Conservation (phyloP, 106 monocot genomes). For the Iris macrosiphon region DNA sequence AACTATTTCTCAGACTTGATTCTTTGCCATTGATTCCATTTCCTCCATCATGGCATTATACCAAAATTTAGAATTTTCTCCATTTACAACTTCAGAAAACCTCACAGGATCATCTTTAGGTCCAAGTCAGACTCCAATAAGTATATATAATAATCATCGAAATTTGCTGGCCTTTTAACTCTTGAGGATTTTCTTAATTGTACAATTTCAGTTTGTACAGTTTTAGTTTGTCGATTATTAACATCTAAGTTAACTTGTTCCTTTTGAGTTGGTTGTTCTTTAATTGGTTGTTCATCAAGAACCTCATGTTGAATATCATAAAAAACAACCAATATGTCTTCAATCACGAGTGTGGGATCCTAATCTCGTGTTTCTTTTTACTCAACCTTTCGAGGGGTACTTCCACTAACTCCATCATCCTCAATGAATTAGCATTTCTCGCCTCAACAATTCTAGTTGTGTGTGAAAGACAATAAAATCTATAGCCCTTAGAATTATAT, state of each 20-base stretch:
- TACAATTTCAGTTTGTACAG: too few relatives aligned
- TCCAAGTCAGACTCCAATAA: neutral
- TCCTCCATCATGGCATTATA: too few relatives aligned
- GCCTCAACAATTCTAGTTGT: neutral
- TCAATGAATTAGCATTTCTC: constrained; percentile 5
- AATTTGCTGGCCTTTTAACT: neutral
- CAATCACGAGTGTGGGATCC: too few relatives aligned
- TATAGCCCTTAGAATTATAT: neutral
- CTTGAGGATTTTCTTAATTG: neutral
- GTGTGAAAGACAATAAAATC: constrained; percentile 4
- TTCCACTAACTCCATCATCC: neutral
- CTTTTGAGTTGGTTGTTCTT: too few relatives aligned
- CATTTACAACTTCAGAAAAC: too few relatives aligned
- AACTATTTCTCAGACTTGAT: neutral
- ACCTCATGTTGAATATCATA: too few relatives aligned
- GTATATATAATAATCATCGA: neutral
- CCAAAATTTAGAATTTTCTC: too few relatives aligned
- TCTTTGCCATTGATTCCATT: too few relatives aligned
- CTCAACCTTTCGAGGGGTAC: neutral
- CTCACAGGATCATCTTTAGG: neutral
- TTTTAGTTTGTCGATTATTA: too few relatives aligned
- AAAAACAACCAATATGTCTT: neutral
- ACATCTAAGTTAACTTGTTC: too few relatives aligned
- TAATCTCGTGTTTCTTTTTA: neutral
- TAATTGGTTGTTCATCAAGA: too few relatives aligned